These are phyloP conservation scores for Kwoniella botswanensis DNA, from an alignment of 768 basidiomycete genomes.

Conservation along the genomic window DNA sequence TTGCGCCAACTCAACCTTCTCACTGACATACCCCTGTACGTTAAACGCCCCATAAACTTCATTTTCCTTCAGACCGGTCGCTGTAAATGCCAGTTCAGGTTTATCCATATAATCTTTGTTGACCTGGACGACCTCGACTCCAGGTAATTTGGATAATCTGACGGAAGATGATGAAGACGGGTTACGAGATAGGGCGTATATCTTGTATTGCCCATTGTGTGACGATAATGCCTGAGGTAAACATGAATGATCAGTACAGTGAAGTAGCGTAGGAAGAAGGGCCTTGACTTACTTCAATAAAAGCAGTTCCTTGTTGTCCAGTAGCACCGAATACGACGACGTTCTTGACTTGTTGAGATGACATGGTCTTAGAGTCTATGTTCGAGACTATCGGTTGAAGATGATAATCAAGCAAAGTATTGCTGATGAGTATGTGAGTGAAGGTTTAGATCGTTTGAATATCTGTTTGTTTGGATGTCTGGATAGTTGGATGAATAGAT, in stretches of 20 bases:
- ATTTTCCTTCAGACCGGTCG: conserved; percentile 16
- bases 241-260: neutral
- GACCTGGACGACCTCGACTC: conserved; percentile 31
- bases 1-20: conserved; percentile 27
- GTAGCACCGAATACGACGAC: conserved; percentile 41
- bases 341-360: conserved; percentile 14
- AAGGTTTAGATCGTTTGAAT: neutral
- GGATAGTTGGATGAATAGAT: neutral
- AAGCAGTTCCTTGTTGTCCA: conserved; percentile 28
- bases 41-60: conserved; percentile 33
- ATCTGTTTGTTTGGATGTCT: neutral
- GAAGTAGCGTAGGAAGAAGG: neutral
- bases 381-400: neutral
- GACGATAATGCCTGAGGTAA: conserved; percentile 1
- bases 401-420: neutral
- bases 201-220: conserved; percentile 12
- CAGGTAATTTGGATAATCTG: conserved; percentile 26
- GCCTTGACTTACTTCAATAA: conserved; percentile 31
- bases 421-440: neutral
- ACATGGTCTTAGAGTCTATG: neutral
- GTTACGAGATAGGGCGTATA: conserved; percentile 32
- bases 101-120: conserved; percentile 35
- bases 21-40: conserved; percentile 35
- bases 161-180: conserved; percentile 16
- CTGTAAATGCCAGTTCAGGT: conserved; percentile 24